These are phyloP conservation scores for Leishmania amazonensis DNA, from an alignment of 208 protist genomes.

Conservation along the genomic window DNA sequence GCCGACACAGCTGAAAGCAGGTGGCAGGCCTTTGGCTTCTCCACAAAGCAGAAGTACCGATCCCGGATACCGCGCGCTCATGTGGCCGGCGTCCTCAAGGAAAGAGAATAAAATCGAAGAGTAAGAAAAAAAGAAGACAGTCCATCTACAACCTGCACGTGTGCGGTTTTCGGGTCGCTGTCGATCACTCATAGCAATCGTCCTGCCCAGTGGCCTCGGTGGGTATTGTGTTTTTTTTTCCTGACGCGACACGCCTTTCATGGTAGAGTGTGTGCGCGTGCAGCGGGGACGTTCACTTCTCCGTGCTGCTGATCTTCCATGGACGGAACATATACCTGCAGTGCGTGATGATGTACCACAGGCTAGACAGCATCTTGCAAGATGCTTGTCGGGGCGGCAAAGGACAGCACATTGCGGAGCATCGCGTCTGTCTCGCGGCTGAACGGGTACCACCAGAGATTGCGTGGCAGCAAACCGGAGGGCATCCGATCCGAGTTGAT, in stretches of 20 bases:
- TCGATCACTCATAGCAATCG: neutral
- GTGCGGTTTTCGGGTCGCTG: neutral
- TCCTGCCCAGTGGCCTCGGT: neutral
- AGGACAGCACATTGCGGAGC: constrained; percentile 32
- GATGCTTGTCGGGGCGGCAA: constrained; percentile 42
- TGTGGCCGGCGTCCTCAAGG: neutral
- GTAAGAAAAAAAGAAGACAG: constrained; percentile 11
- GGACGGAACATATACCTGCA: constrained; percentile 54
- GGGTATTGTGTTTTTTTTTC: neutral
- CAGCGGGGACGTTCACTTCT: constrained; percentile 1
- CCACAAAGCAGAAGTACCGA: neutral
- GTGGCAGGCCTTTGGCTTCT: neutral
- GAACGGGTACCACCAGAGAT: constrained; percentile 86
- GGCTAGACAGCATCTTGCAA: constrained; percentile 24
- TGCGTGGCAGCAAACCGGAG: constrained; percentile 37
- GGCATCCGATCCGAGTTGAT: constrained; percentile 68
- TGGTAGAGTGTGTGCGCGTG: neutral
- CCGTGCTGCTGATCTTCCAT: constrained; percentile 44
- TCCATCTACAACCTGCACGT: neutral
- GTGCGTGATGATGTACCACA: constrained; percentile 38
- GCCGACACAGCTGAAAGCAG: neutral
- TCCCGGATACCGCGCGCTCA: neutral
- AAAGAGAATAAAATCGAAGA: neutral
- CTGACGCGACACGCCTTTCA: neutral
- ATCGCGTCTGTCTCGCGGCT: constrained; percentile 39